phyloP scores from a whole-genome alignment of 1,284 basidiomycete genomes.

The Boletus mariae region DNA sequence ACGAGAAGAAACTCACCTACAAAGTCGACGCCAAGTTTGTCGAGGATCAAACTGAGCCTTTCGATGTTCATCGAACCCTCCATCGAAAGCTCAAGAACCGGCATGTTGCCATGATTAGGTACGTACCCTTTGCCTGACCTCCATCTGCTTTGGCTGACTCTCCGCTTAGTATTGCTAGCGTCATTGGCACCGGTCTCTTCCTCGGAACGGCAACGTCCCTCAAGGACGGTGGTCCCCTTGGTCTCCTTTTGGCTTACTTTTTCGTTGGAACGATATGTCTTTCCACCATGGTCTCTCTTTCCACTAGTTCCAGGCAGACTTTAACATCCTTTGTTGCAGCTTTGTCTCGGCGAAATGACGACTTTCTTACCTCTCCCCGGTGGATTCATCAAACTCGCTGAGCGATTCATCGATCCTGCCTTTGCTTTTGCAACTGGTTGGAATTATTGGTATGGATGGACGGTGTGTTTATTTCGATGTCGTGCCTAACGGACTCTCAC shows the following conservation, averaged over 20 bases:
- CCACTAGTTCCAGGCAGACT: background rate
- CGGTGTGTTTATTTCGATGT: slow-evolving; percentile 35
- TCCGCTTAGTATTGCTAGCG: slow-evolving; percentile 35
- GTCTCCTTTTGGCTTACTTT: slow-evolving; percentile 32
- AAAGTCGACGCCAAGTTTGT: slow-evolving; percentile 4
- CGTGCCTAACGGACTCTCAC: background rate
- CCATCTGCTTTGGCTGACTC: background rate
- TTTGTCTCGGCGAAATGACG: slow-evolving; percentile 35
- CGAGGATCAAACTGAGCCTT: slow-evolving; percentile 10
- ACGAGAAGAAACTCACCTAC: background rate
- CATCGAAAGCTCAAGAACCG: slow-evolving; percentile 30
- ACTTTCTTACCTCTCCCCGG: slow-evolving; percentile 45
- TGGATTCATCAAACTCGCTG: slow-evolving; percentile 65
- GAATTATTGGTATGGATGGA: slow-evolving; percentile 67
- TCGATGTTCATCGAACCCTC: slow-evolving; percentile 12
- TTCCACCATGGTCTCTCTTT: slow-evolving; percentile 26
- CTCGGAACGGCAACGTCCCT: slow-evolving; percentile 36
- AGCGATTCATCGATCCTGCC: slow-evolving; percentile 67
- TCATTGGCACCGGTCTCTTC: slow-evolving; percentile 49
- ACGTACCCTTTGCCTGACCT: background rate
- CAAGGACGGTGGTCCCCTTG: slow-evolving; percentile 30
- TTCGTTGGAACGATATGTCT: slow-evolving; percentile 34
- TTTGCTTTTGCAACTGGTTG: slow-evolving; percentile 67
- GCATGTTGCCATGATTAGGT: slow-evolving; percentile 36
- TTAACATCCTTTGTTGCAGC: slow-evolving; percentile 16